Evolutionary conservation across 306 rosid species (phyloP).

Genomic region (Cucurbita argyrosperma): DNA sequence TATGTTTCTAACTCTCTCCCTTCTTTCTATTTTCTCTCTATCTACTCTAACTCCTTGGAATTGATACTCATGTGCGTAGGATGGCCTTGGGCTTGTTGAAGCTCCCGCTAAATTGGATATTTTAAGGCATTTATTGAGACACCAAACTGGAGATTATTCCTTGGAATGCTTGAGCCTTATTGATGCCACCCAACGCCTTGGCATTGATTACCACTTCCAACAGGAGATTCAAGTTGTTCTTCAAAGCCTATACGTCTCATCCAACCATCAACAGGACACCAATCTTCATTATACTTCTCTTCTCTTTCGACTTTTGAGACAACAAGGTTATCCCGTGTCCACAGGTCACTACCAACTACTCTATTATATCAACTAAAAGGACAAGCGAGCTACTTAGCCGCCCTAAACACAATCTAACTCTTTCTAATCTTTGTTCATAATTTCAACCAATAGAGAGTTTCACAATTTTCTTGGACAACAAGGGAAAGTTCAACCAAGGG

Average conservation of each 20-base stretch:
- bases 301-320: background rate
- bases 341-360: background rate
- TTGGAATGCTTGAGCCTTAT: background rate
- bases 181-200: constrained; percentile 1
- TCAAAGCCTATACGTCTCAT: background rate
- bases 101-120: background rate
- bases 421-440: no score
- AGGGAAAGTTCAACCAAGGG: background rate
- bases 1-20: no score
- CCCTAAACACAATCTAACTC: no score
- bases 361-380: background rate
- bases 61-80: no score
- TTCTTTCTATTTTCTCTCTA: no score
- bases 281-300: background rate
- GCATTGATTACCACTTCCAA: background rate
- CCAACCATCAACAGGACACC: background rate
- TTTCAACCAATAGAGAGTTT: constrained; percentile 1
- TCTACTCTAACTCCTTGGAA: no score
- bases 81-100: no score
- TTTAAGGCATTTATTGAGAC: background rate
- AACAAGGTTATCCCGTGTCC: background rate
- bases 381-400: no score
- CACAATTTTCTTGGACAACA: background rate
- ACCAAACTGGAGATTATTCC: background rate
- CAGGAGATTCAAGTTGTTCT: background rate